A percentile compares a stretch with the other conserved stretches of the same genome.
Conservation (phyloP, 1,139 yeast species). For the Yamadazyma triangularis region DNA sequence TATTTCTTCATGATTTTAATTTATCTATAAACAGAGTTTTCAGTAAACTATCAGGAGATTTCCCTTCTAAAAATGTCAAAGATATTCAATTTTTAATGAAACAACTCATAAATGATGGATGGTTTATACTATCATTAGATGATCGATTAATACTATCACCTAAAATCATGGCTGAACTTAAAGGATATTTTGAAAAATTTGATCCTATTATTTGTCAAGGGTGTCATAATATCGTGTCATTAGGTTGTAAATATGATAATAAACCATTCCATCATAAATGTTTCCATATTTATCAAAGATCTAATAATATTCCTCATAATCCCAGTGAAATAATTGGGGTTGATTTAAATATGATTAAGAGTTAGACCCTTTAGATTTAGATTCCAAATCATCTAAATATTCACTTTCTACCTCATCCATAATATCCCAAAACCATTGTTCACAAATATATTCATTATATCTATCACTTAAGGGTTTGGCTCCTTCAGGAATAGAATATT, state of each 20-base stretch:
- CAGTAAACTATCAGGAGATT: conserved; percentile 7
- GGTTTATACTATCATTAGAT: conserved; percentile 46
- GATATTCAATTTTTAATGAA: conserved; percentile 36
- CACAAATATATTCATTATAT: conserved; percentile 68
- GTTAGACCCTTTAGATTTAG: conserved; percentile 7
- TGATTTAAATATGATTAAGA: conserved; percentile 3
- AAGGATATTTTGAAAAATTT: conserved; percentile 39
- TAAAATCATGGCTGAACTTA: conserved; percentile 45
- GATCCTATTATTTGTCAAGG: conserved; percentile 44
- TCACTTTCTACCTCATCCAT: conserved; percentile 81
- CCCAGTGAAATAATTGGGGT: conserved; percentile 1
- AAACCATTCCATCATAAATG: conserved; percentile 50
- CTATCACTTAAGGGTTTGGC: conserved; percentile 55
- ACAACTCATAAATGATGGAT: conserved; percentile 46
- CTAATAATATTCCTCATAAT: no score
- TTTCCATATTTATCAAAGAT: conserved; percentile 25
- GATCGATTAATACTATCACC: conserved; percentile 50
- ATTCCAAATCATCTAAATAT: conserved; percentile 44
- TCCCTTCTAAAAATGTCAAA: conserved; percentile 17
- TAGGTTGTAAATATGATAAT: conserved; percentile 42
- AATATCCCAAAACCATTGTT: conserved; percentile 78
- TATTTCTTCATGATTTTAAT: conserved; percentile 22
- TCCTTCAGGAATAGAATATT: conserved; percentile 31
- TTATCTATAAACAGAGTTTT: conserved; percentile 5
- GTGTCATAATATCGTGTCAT: conserved; percentile 54